These are phyloP conservation scores for Acrocalymma vagum DNA, from an alignment of 2,329 filamentous ascomycete genomes.

Conservation along the genomic window DNA sequence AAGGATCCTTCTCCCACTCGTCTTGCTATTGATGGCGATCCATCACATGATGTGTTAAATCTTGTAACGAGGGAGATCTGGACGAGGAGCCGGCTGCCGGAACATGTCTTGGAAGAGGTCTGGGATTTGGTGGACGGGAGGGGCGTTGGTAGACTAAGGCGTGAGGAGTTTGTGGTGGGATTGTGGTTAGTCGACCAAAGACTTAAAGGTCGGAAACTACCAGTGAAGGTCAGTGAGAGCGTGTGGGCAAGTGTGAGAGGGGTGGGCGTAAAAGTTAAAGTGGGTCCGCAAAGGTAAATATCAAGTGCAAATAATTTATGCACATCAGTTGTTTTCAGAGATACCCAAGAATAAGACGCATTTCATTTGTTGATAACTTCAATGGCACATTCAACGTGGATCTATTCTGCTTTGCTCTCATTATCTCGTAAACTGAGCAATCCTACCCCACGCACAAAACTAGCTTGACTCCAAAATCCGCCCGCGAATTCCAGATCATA, in stretches of 20 bases:
- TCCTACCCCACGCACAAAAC: constrained; percentile 56
- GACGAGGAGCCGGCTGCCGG: constrained; percentile 72
- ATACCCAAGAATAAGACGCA: constrained; percentile 32
- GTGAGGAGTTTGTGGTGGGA: constrained; percentile 81
- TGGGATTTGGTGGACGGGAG: constrained; percentile 77
- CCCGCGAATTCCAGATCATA: constrained; percentile 83
- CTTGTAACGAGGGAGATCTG: constrained; percentile 80
- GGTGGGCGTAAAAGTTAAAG: constrained; percentile 51
- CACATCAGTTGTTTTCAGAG: constrained; percentile 29
- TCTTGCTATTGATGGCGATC: constrained; percentile 23
- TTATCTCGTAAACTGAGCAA: constrained; percentile 22
- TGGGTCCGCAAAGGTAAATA: constrained; percentile 15
- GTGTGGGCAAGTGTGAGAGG: constrained; percentile 75
- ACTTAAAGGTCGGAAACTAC: constrained; percentile 80
- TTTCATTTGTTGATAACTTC: constrained; percentile 1
- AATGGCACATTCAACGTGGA: constrained; percentile 2
- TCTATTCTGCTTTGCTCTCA: background rate
- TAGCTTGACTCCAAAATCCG: constrained; percentile 68
- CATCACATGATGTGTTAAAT: constrained; percentile 67
- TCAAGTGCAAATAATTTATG: too few species aligned
- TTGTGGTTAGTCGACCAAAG: constrained; percentile 85
- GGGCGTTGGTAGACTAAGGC: constrained; percentile 64
- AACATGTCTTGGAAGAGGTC: constrained; percentile 75
- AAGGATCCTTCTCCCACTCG: constrained; percentile 9
- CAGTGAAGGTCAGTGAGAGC: constrained; percentile 73